Evolutionary conservation across 768 basidiomycete species (phyloP).

Genomic region (Lactarius hengduanensis): DNA sequence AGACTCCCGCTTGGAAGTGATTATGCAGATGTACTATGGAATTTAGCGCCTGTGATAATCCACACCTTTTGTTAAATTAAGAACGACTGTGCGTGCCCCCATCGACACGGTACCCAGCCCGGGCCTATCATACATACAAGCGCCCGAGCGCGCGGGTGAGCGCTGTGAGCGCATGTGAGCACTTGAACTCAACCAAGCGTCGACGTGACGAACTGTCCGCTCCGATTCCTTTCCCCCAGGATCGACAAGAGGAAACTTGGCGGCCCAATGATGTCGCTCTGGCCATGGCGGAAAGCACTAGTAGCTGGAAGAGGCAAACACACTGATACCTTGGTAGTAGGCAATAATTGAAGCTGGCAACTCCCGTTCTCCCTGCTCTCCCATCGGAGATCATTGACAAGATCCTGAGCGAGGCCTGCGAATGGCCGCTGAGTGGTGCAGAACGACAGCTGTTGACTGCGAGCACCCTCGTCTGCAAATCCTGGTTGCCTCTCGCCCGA

Average conservation of each 20-base stretch:
- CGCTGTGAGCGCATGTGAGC: no score
- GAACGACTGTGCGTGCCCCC: no score
- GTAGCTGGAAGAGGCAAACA: background rate
- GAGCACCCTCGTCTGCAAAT: slow-evolving; percentile 19
- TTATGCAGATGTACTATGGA: background rate
- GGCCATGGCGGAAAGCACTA: background rate
- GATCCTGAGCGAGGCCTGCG: slow-evolving; percentile 17
- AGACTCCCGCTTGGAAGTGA: background rate
- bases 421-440: background rate
- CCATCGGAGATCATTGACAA: slow-evolving; percentile 11
- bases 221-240: no score
- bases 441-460: slow-evolving; percentile 5
- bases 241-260: background rate
- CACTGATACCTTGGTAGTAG: background rate
- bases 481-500: slow-evolving; percentile 17
- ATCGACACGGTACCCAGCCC: no score
- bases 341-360: background rate
- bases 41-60: no score
- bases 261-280: slow-evolving; percentile 1
- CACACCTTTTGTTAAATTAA: no score
- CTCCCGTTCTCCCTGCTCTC: background rate
- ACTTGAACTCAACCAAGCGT: background rate
- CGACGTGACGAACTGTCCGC: no score
- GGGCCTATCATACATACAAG: slow-evolving; percentile 35
- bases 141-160: slow-evolving; percentile 31